phyloP scores from a whole-genome alignment of 495 filamentous ascomycete species.

The Barbatosphaeria neglecta region DNA sequence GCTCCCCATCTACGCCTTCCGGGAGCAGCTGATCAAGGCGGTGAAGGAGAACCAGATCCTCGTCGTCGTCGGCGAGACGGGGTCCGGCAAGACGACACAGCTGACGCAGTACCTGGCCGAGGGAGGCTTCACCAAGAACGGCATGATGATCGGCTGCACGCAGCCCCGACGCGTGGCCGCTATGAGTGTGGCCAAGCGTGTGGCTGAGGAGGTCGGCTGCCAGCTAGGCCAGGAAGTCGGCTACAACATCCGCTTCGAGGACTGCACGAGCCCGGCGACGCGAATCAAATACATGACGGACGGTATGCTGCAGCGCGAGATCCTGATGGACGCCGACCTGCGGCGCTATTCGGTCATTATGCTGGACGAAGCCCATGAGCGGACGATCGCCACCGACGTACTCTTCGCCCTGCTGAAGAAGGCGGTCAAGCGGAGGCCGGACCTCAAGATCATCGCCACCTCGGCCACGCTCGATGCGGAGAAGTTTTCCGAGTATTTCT shows the following conservation, averaged over 20 bases:
- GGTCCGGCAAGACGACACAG: conserved; percentile 95
- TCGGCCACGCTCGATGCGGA: conserved; percentile 94
- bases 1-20: conserved; percentile 83
- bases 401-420: conserved; percentile 92
- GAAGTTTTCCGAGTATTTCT: conserved; percentile 93
- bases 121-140: conserved; percentile 75
- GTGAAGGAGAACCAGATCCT: conserved; percentile 79
- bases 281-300: conserved; percentile 99
- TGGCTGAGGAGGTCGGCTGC: conserved; percentile 92
- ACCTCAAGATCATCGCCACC: conserved; percentile 91
- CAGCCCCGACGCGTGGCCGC: conserved; percentile 95
- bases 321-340: conserved; percentile 78
- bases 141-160: conserved; percentile 94
- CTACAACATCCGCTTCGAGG: conserved; percentile 97
- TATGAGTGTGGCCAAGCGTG: conserved; percentile 94
- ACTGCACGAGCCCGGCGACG: conserved; percentile 78
- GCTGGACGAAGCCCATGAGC: conserved; percentile 96
- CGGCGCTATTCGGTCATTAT: conserved; percentile 91
- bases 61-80: conserved; percentile 96
- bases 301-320: conserved; percentile 93
- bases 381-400: conserved; percentile 92
- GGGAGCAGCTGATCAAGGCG: conserved; percentile 78
- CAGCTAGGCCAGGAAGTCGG: conserved; percentile 85
- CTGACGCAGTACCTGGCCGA: conserved; percentile 91
- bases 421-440: conserved; percentile 71